Evolutionary conservation across 495 filamentous ascomycete species (phyloP), one percentile per base, ranked within the genome.

Genomic region (Aspergillus diversus): DNA sequence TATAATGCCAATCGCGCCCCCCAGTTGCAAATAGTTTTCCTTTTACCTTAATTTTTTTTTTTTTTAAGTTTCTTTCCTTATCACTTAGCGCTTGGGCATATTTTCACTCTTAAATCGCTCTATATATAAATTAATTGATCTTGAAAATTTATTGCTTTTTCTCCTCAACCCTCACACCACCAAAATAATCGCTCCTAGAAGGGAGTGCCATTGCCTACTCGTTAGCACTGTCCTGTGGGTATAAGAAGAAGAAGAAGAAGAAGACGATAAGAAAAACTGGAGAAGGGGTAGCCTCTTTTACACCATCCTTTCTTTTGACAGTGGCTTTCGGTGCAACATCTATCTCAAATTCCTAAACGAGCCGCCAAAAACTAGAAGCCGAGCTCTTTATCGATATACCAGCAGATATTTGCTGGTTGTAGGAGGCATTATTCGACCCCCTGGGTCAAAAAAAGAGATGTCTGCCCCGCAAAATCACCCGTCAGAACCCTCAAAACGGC

Each of bases 401-500:
- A 43, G 0, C 39, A 11, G 39, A 43, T 27, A 27, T 27, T 27
- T n/a, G 39, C 15, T n/a, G 39, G 8, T 31, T 50, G 47, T 50
- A 50, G 47, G 47, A 50, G 16, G 21, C 16, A 50, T 50, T 31
- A 50, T 50, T 50, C 21, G 47, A 50, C 16, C 47, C n/a, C 21
- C 9, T 16, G 5, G 12, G 16, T 32, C 16, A 43, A 7, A 57
- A n/a, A 43, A 27, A 55, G 42, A 55, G 27, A 69, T 65, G 57
- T 70, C 71, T 57, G 61, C 68, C 37, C 61, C 66, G 34, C 66
- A 60, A 47, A 42, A 55, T 55, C 46, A 56, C 33, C 65, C 66
- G 54, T 61, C 33, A 11, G 67, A 66, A 4, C 42, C 59, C n/a
- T 60, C 69, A 33, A 73, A 75, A 73, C 66, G 65, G 63, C 61